These are phyloP conservation scores for Meira miltonrushii DNA, from an alignment of 1,284 basidiomycete genomes.

Conservation along the genomic window DNA sequence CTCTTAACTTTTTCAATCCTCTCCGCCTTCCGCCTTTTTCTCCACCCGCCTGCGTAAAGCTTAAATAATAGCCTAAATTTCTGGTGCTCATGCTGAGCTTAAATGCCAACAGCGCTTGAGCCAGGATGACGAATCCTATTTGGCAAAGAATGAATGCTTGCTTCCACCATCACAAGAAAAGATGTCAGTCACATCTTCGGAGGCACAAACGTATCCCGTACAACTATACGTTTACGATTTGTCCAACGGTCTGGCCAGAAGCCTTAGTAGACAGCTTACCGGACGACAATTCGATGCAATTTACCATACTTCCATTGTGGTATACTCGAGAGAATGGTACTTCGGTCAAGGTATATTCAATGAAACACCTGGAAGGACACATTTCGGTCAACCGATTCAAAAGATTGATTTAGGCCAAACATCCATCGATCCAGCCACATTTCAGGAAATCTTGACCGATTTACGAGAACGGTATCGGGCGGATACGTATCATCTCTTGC, in stretches of 20 bases:
- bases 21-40: too few species aligned
- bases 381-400: constrained; percentile 69
- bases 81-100: too few species aligned
- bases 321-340: constrained; percentile 75
- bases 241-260: constrained; percentile 72
- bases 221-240: constrained; percentile 85
- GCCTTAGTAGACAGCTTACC: constrained; percentile 69
- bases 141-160: too few species aligned
- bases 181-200: too few species aligned
- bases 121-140: too few species aligned
- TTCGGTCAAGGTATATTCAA: constrained; percentile 78
- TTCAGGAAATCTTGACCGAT: constrained; percentile 71
- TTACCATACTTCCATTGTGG: constrained; percentile 77
- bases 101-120: too few species aligned
- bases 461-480: constrained; percentile 75
- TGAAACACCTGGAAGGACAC: constrained; percentile 53
- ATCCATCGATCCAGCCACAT: constrained; percentile 73
- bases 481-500: constrained; percentile 71
- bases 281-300: constrained; percentile 57
- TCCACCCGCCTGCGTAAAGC: too few species aligned
- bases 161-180: too few species aligned
- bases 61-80: too few species aligned
- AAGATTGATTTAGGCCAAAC: constrained; percentile 77
- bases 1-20: too few species aligned
- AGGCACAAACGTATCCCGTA: too few species aligned